Base-by-base conservation (phyloP, 148 eudicot genomes). In the Chenopodium formosanum region DNA sequence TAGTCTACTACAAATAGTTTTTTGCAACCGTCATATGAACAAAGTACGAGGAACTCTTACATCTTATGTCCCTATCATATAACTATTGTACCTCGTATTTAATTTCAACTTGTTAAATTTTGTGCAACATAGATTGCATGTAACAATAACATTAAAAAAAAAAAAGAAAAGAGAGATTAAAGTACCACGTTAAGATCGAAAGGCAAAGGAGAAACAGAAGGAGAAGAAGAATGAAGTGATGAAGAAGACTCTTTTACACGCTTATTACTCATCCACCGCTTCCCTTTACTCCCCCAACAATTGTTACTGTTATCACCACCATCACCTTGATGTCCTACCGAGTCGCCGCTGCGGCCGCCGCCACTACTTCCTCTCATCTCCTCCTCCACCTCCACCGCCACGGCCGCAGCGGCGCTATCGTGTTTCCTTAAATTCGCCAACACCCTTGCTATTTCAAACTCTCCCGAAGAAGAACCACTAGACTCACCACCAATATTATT, bases 391-490 rank as follows among this genome's bases (percentile, higher is more conserved):
- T 13, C 63, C 70, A 2, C 67, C 68, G 16, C 74, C 74, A 1
- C 46, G 40, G 69, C 52, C 64, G 34, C 11, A 72, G 31, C 68
- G 23, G 56, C 44, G 72, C 64, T 19, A 46, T 56, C 3, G 29
- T 76, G 22, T 3, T 76, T 76, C 13, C 87, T 83, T 70, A 90
- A 76, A 17, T 80, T 78, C 2, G 90, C 89, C 44, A 90, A 79
- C 25, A 84, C 89, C 70, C 86, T 85, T 1, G 93, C 93, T 17
- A 88, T 89, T 79, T 90, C 91, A 27, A 88, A 81, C 84, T 89
- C 93, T 8, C 81, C 40, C 0, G 58, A n/a, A n/a, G 69, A 29
- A 23, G 86, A 72, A 2, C 20, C 70, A 60, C 60, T 50, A 53
- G 67, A 50, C 56, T 71, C 75, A 20, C 75, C 64, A 73, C 2